phyloP scores from a whole-genome alignment of 139 green algal genomes.

The Diplosphaera chodatii region DNA sequence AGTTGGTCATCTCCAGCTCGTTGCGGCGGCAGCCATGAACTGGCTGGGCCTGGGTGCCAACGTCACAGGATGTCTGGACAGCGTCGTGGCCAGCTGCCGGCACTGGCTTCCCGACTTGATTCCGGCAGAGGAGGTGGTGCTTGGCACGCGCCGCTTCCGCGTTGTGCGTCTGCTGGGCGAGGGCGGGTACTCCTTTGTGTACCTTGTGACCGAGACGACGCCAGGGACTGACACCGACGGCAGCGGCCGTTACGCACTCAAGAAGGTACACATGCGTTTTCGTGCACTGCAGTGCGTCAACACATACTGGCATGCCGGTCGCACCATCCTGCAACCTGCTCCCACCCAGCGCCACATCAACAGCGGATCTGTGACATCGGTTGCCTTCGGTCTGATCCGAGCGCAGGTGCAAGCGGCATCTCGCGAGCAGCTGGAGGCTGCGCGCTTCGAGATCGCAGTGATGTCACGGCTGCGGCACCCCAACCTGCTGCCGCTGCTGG shows the following conservation, averaged over 20 bases:
- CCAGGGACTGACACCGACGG: constrained; percentile 1
- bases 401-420: constrained; percentile 41
- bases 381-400: too few relatives aligned
- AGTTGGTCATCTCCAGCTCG: too few relatives aligned
- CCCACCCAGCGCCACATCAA: too few relatives aligned
- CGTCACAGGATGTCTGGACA: neutral
- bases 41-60: neutral
- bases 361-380: too few relatives aligned
- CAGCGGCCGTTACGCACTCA: constrained; percentile 29
- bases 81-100: neutral
- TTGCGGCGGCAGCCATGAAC: neutral
- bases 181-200: constrained; percentile 76
- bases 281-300: too few relatives aligned
- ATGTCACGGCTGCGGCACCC: constrained; percentile 45
- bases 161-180: constrained; percentile 55
- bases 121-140: constrained; percentile 1
- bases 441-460: constrained; percentile 38
- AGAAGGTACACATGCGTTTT: too few relatives aligned
- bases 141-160: constrained; percentile 17
- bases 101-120: neutral
- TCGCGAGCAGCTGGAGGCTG: constrained; percentile 31
- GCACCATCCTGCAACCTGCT: too few relatives aligned
- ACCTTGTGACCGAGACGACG: constrained; percentile 47
- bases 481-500: constrained; percentile 60
- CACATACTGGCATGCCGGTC: too few relatives aligned